A percentile compares a stretch with the other conserved stretches of the same genome.
phyloP scores from a whole-genome alignment of 2,329 filamentous ascomycete species.

The Aspergillus brasiliensis region DNA sequence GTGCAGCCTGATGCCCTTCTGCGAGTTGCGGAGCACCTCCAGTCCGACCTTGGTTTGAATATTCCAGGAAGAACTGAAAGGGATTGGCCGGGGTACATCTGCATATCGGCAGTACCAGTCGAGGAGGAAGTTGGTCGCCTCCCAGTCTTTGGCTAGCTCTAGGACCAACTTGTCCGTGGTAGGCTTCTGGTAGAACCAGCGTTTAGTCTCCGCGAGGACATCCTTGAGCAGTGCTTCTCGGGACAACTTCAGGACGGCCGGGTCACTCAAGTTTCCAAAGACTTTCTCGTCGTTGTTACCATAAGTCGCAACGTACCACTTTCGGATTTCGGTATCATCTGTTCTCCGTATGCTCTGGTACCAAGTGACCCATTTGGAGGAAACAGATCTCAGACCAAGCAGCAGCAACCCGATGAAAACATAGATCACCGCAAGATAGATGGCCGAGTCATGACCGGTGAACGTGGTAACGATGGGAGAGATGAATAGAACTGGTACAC shows the following conservation, averaged over 20 bases:
- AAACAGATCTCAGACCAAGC: constrained; percentile 56
- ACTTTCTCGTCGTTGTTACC: constrained; percentile 40
- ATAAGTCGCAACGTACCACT: constrained; percentile 42
- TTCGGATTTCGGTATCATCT: constrained; percentile 42
- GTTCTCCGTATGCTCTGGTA: constrained; percentile 42
- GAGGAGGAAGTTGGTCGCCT: constrained; percentile 56
- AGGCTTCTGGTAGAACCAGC: constrained; percentile 46
- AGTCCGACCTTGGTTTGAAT: constrained; percentile 59
- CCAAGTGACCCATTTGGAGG: constrained; percentile 63
- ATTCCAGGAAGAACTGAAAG: constrained; percentile 60
- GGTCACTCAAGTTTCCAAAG: constrained; percentile 50
- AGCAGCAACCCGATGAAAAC: constrained; percentile 56
- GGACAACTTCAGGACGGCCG: constrained; percentile 52
- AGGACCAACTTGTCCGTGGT: constrained; percentile 51
- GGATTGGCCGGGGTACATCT: constrained; percentile 53
- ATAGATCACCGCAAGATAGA: constrained; percentile 60
- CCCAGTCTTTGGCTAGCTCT: constrained; percentile 55
- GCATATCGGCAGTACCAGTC: constrained; percentile 56
- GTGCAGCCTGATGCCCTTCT: constrained; percentile 58
- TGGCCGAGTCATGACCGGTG: constrained; percentile 54
- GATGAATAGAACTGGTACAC: constrained; percentile 59
- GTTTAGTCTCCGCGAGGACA: constrained; percentile 48
- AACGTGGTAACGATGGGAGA: constrained; percentile 60
- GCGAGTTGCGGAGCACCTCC: constrained; percentile 54
- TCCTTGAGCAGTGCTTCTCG: constrained; percentile 49